Evolutionary conservation across 164 flowering plant genomes (phyloP).

Genomic region (Dillenia turbinata): DNA sequence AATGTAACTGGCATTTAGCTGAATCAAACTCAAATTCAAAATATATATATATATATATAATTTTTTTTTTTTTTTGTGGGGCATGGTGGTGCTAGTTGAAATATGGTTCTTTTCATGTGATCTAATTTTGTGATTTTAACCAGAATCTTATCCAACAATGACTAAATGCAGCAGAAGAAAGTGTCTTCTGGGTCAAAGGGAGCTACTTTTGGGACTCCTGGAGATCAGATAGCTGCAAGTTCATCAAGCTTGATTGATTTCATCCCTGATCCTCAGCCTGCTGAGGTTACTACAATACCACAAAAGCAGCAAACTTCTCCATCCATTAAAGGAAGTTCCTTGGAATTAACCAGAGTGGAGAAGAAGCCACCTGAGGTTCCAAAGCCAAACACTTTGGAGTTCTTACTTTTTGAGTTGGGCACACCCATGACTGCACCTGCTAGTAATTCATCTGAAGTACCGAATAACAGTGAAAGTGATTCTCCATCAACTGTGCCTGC

Average conservation of each 20-base stretch:
- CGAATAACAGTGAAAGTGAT: too few species aligned
- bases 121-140: too few species aligned
- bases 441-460: conserved; percentile 3
- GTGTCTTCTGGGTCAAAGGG: conserved; percentile 6
- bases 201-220: conserved; percentile 4
- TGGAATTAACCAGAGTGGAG: conserved; percentile 12
- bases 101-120: too few species aligned
- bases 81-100: too few species aligned
- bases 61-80: too few species aligned
- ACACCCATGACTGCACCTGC: conserved; percentile 16
- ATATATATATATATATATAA: too few species aligned
- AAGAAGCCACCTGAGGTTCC: conserved; percentile 13
- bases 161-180: conserved; percentile 11
- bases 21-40: too few species aligned
- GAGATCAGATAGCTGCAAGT: conserved; percentile 6
- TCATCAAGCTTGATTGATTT: conserved; percentile 35
- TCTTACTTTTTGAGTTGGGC: conserved; percentile 29
- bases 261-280: conserved; percentile 17
- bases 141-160: too few species aligned
- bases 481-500: too few species aligned
- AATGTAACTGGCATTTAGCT: too few species aligned
- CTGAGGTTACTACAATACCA: conserved; percentile 9
- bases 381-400: conserved; percentile 31
- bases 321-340: conserved; percentile 11
- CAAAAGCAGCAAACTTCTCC: conserved; percentile 14